Evolutionary conservation across 2,329 filamentous ascomycete genomes (phyloP), one percentile per base, ranked within the genome.

Genomic region (Fusarium concolor): DNA sequence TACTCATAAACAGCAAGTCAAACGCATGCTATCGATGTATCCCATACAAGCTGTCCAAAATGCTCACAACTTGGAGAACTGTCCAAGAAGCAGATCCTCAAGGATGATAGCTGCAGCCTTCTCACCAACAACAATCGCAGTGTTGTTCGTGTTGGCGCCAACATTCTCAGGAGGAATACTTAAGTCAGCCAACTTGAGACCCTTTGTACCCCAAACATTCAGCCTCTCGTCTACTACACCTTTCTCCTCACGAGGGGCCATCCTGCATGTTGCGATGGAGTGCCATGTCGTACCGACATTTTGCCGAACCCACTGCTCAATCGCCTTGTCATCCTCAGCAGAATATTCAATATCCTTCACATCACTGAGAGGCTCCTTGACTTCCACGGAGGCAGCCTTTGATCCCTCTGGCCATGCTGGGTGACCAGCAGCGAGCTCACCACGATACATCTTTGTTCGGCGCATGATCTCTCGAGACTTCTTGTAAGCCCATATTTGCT

Each of bases 401-500:
- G 81, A 84, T 0, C 71, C 76, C 1, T 76, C 60, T 0, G 80
- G 71, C 69, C 86, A 87, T 14, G 75, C 71, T 2, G 85, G 85
- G 53, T 85, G 83, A 0, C 79, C 75, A 7, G 74, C 64, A 6
- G 78, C 74, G 4, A 83, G 37, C 69, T 86, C 81, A 70, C 86
- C 80, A 61, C 82, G 75, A 76, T 86, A 90, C 70, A 84, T 81
- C 2, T 80, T 75, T 70, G 87, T 86, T 7, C 87, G 85, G 4
- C 88, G 84, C 45, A 83, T 80, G 55, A 91, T 84, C 73, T 90
- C 88, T 2, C 89, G 86, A n/a, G 83, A 81, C 70, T 85, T 86
- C 76, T 91, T 91, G 79, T 91, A 91, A 1, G 81, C 84, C 88
- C 88, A 90, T 6, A 89, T 70, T 20, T 88, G 84, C 70, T 85